A percentile compares a stretch with the other conserved stretches of the same genome.
These are phyloP conservation scores for Metschnikowia corniflorae DNA, from an alignment of 805 yeast species.

Conservation along the genomic window DNA sequence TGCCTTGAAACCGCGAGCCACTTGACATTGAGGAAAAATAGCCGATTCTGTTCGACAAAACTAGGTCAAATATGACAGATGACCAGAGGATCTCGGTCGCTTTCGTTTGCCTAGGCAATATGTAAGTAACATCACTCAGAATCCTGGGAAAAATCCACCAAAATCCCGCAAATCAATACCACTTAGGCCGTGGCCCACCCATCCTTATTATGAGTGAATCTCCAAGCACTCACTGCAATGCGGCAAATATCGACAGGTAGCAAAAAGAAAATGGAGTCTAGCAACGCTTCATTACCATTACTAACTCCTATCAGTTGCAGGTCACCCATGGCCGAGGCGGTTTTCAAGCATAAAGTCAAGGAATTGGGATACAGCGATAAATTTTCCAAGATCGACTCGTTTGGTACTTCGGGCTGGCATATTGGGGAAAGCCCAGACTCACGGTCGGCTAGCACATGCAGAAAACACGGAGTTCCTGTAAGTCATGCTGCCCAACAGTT, in stretches of 20 bases:
- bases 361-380: conserved; percentile 40
- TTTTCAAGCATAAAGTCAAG: conserved; percentile 64
- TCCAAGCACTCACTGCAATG: too few relatives aligned
- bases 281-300: too few relatives aligned
- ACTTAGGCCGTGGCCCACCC: too few relatives aligned
- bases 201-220: too few relatives aligned
- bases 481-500: conserved; percentile 75
- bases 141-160: too few relatives aligned
- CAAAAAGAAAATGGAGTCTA: too few relatives aligned
- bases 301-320: conserved; percentile 60
- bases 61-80: conserved; percentile 11
- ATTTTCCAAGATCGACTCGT: conserved; percentile 71
- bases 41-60: too few relatives aligned
- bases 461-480: conserved; percentile 68
- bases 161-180: too few relatives aligned
- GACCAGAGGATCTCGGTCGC: conserved; percentile 57
- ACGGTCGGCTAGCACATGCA: conserved; percentile 67
- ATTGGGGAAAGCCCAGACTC: conserved; percentile 78
- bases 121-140: conserved; percentile 59
- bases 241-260: too few relatives aligned
- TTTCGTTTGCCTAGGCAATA: conserved; percentile 88
- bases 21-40: too few relatives aligned
- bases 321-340: conserved; percentile 98
- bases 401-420: conserved; percentile 86
- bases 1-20: too few relatives aligned